A percentile compares a stretch with the other conserved stretches of the same genome.
Evolutionary conservation across 2,329 filamentous ascomycete genomes (phyloP).

Genomic region (Chaetothyriales sp.): DNA sequence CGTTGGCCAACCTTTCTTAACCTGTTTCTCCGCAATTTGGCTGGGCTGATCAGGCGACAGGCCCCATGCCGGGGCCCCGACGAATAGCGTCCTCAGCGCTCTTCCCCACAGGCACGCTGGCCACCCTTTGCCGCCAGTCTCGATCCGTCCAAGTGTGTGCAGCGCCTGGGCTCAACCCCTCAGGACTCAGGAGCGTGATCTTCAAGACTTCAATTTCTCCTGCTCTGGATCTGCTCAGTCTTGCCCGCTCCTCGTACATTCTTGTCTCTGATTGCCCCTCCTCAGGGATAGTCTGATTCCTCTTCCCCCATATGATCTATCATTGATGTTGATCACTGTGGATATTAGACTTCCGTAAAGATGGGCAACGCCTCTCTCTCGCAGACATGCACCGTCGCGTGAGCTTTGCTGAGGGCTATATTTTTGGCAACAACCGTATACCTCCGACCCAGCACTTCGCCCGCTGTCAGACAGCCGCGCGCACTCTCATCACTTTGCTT

Average conservation of each 20-base stretch:
- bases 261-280: not conserved
- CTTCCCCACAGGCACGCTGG: slow-evolving; percentile 1
- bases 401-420: not conserved
- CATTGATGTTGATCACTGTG: not conserved
- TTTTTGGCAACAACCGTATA: not conserved
- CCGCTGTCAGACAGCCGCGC: not conserved
- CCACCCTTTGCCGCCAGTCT: slow-evolving; percentile 1
- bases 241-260: not conserved
- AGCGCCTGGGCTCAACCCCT: slow-evolving; percentile 2
- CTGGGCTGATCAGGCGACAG: not conserved
- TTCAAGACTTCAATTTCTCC: not conserved
- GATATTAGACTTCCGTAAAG: not conserved
- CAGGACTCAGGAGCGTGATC: not conserved
- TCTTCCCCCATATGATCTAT: not conserved
- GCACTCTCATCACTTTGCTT: not conserved
- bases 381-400: not conserved
- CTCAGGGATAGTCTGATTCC: not conserved
- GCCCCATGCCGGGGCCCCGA: not conserved
- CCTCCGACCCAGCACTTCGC: not conserved
- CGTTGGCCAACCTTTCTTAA: not conserved
- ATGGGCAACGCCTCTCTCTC: not conserved
- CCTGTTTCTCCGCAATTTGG: not conserved
- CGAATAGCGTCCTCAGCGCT: not conserved
- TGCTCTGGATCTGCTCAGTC: not conserved
- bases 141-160: slow-evolving; percentile 2